Evolutionary conservation across 495 filamentous ascomycete species (phyloP), one percentile per base, ranked within the genome.

Genomic region (Neurospora tetrasperma): DNA sequence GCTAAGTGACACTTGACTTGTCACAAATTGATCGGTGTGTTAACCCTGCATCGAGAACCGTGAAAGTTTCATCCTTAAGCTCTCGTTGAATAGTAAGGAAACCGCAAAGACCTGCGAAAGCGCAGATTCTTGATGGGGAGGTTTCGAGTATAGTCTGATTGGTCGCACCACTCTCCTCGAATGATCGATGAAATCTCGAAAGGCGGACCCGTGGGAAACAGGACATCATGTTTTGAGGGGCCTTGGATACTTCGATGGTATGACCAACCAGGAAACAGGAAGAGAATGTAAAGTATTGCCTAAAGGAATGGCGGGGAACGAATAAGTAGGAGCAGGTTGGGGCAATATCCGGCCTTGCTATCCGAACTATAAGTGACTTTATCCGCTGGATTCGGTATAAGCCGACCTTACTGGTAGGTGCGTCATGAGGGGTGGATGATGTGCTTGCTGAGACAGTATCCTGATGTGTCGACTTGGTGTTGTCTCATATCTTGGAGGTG

Each of bases 391-490:
- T 66, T 66, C 54, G 54, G 54, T 66, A 66, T 66, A 27, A 66
- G 54, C 54, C 54, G 54, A 66, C 5, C 54, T 66, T 66, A 66
- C 54, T 66, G 27, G 3, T 38, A 66, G 54, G 54, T 2, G 14
- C 14, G 54, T 62, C 20, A 8, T 14, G 11, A 14, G 16, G 54
- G 35, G 31, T 44, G 27, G 62, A 73, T 46, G 39, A 69, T 70
- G 43, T 59, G 41, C 54, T 75, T 73, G 71, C 73, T 70, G 76
- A 75, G 72, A 75, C 72, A 75, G 42, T 14, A 38, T 42, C 72
- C 69, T 62, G 42, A 27, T 68, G 39, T 75, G 42, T 74, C 69
- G 42, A 54, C 48, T 48, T 69, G 69, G 72, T 71, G 68, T 41
- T 46, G 69, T 43, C 71, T 74, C 74, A 74, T 73, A 27, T 16